Percentiles rank a stretch among this genome's conserved stretches.
Conservation (phyloP, 441 rosid genomes). For the Jatropha podagrica region DNA sequence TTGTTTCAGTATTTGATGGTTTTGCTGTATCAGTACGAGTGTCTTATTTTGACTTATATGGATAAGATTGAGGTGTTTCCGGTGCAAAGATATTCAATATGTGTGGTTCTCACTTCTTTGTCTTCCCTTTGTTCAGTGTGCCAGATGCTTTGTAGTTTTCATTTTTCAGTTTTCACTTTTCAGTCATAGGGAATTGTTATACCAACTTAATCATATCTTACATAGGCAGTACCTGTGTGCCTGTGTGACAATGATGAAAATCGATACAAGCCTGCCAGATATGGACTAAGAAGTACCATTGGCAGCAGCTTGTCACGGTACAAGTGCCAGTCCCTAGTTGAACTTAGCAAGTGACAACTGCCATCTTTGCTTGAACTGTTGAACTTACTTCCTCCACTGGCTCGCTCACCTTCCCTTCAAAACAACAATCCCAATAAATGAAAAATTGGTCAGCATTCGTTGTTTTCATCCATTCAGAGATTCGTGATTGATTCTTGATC, state of each 20-base stretch:
- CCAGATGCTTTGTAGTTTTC: conserved; percentile 2
- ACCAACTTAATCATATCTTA: not conserved
- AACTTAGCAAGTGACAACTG: not conserved
- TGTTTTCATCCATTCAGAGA: not conserved
- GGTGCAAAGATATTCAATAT: conserved; percentile 1
- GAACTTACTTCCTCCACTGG: no score
- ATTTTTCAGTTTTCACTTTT: not conserved
- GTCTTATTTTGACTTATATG: not conserved
- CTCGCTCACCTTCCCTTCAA: no score
- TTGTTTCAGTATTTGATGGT: not conserved
- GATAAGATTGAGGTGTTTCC: not conserved
- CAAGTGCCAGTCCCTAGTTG: not conserved
- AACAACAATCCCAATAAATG: no score
- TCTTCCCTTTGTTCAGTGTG: not conserved
- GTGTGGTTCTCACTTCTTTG: not conserved
- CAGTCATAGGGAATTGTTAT: not conserved
- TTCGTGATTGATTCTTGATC: not conserved
- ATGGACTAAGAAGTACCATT: not conserved
- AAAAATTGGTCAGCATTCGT: not conserved
- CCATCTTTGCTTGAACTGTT: no score
- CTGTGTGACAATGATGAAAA: not conserved
- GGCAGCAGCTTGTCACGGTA: not conserved
- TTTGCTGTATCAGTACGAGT: not conserved
- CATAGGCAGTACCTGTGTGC: not conserved
- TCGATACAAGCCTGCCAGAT: not conserved